Conservation (phyloP, 2,329 filamentous ascomycete genomes). For the Onygena corvina region DNA sequence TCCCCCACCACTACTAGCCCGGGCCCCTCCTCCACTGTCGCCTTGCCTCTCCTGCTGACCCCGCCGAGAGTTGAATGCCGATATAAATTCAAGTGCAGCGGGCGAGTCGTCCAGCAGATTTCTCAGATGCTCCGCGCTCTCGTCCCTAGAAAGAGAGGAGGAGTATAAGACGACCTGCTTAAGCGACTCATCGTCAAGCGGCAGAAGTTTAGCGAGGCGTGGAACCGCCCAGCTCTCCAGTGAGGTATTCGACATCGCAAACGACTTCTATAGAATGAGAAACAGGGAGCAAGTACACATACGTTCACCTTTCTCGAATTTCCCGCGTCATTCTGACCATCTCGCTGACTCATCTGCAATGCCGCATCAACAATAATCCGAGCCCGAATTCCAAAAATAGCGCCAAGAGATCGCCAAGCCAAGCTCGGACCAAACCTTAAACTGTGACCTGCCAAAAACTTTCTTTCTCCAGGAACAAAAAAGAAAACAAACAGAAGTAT, state of each 20-base stretch:
- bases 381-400: neutral
- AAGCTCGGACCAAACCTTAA: neutral
- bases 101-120: slow-evolving; percentile 80
- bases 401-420: neutral
- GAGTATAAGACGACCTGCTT: slow-evolving; percentile 77
- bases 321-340: too few relatives aligned
- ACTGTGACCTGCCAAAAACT: neutral
- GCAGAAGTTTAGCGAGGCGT: slow-evolving; percentile 67
- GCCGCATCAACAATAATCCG: too few relatives aligned
- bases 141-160: slow-evolving; percentile 59
- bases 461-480: too few relatives aligned
- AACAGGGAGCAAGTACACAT: neutral
- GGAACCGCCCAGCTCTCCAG: slow-evolving; percentile 45
- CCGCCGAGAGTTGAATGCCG: slow-evolving; percentile 59
- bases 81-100: slow-evolving; percentile 58
- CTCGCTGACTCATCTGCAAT: too few relatives aligned
- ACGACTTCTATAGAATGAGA: neutral
- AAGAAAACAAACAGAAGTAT: too few relatives aligned
- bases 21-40: slow-evolving; percentile 3
- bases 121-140: slow-evolving; percentile 72
- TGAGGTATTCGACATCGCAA: neutral
- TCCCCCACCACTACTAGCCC: slow-evolving; percentile 17
- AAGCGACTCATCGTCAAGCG: slow-evolving; percentile 72
- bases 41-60: slow-evolving; percentile 14
- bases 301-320: too few relatives aligned